Base-by-base conservation (phyloP, 495 filamentous ascomycete species). In the Lentithecium fluviatile region DNA sequence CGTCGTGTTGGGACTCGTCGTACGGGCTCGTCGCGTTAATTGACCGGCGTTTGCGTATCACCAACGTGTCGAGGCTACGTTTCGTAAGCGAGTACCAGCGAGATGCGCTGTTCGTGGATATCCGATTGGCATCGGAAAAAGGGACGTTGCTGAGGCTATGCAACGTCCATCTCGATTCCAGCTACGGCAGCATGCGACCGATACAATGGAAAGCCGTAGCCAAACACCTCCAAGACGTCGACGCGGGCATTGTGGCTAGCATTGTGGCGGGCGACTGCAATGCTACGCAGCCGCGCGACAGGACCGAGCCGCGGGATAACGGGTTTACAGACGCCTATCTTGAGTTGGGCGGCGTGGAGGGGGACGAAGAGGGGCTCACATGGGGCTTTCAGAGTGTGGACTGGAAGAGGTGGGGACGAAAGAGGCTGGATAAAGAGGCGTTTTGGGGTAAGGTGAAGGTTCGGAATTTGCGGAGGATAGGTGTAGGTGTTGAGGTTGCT, bases 111-210 rank as follows among this genome's bases (percentile, higher is more conserved):
- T 79, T 82, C 43, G 75, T 81, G 19, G 82, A 84, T 48, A 51
- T 83, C 19, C 15, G 25, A 0, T 26, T 75, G n/a, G 42, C n/a
- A 20, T 40, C 21, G 6, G 17, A 59, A 0, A 37, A 46, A 26
- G 38, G 26, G 6, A 12, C 19, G 0, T 17, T 62, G 1, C 17
- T 84, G 0, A 71, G 81, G 25, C 56, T 83, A 10, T 79, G 80
- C 65, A 80, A 79, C 58, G 75, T 79, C 4, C 82, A 85, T 64
- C 77, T 83, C 12, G 82, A 84, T 57, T 81, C 78, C 8, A 71
- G 83, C 10, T 60, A 58, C 0, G 50, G 62, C 1, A 57, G 74
- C 1, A 56, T 70, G 20, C 74, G 82, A 0, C 79, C 78, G 0
- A 63, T 70, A 7, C 82, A 84, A 64, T 64, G 81, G 15, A 63